Evolutionary conservation across 1,139 yeast species (phyloP).

Genomic region (Kodamaea plutei): DNA sequence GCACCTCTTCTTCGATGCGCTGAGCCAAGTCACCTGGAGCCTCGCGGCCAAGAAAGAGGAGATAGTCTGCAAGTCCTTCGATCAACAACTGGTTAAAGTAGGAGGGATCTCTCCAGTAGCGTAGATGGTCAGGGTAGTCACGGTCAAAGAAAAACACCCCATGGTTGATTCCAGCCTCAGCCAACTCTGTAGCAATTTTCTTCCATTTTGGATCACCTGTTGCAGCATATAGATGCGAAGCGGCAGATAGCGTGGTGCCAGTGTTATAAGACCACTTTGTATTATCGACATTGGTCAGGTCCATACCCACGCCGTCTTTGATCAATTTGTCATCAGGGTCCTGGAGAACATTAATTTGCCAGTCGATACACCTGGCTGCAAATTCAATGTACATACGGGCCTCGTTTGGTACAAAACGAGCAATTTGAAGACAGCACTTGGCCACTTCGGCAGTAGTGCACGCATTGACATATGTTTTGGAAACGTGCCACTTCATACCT

Average conservation of each 20-base stretch:
- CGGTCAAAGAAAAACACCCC: slow-evolving; percentile 60
- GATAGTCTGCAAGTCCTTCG: slow-evolving; percentile 68
- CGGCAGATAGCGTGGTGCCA: slow-evolving; percentile 61
- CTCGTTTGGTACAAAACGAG: slow-evolving; percentile 50
- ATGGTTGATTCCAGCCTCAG: slow-evolving; percentile 55
- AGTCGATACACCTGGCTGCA: slow-evolving; percentile 52
- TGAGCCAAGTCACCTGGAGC: slow-evolving; percentile 38
- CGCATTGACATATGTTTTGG: slow-evolving; percentile 56
- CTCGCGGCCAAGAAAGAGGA: slow-evolving; percentile 45
- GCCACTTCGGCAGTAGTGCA: slow-evolving; percentile 75
- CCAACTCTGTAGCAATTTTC: slow-evolving; percentile 54
- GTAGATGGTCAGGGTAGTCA: slow-evolving; percentile 52
- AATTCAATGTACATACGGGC: slow-evolving; percentile 43
- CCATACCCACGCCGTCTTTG: slow-evolving; percentile 58
- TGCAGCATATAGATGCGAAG: slow-evolving; percentile 46
- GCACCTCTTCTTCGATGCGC: slow-evolving; percentile 39
- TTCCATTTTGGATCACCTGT: slow-evolving; percentile 56
- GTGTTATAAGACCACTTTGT: slow-evolving; percentile 69
- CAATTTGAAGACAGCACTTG: slow-evolving; percentile 57
- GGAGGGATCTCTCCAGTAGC: slow-evolving; percentile 65
- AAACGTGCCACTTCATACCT: slow-evolving; percentile 66
- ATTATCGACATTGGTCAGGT: slow-evolving; percentile 41
- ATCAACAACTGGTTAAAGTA: slow-evolving; percentile 62
- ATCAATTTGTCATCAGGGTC: slow-evolving; percentile 56
- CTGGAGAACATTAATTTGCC: slow-evolving; percentile 50